Evolutionary conservation across 2,329 filamentous ascomycete species (phyloP).

Genomic region (Emmonsia crescens): DNA sequence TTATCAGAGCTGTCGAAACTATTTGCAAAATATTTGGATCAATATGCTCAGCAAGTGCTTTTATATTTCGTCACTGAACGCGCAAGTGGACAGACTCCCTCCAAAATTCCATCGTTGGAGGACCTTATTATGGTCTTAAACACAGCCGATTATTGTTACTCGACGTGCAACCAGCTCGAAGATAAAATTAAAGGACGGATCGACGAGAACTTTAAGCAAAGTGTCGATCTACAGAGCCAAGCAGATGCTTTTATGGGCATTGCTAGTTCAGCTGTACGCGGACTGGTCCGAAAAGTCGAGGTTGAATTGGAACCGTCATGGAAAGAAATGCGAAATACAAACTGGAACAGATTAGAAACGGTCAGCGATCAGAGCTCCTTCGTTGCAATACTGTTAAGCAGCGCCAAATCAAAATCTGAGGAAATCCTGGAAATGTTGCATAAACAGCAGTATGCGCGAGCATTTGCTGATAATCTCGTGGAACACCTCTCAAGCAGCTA

Average conservation of each 20-base stretch:
- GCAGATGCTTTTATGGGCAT: constrained; percentile 94
- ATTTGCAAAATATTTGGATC: constrained; percentile 85
- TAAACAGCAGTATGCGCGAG: constrained; percentile 87
- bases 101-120: constrained; percentile 47
- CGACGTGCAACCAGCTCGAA: constrained; percentile 83
- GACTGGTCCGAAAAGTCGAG: constrained; percentile 75
- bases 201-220: constrained; percentile 61
- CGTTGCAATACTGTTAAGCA: constrained; percentile 66
- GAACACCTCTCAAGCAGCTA: constrained; percentile 73
- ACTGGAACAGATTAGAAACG: constrained; percentile 87
- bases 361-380: constrained; percentile 92
- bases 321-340: constrained; percentile 94
- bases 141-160: constrained; percentile 95
- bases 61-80: constrained; percentile 58
- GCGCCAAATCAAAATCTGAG: constrained; percentile 58
- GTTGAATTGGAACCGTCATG: constrained; percentile 72
- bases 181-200: constrained; percentile 89
- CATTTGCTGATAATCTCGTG: constrained; percentile 92
- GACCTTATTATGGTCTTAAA: constrained; percentile 82
- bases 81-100: constrained; percentile 43
- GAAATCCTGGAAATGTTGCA: constrained; percentile 68
- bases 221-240: constrained; percentile 82
- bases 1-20: constrained; percentile 75
- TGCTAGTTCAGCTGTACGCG: constrained; percentile 73
- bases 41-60: constrained; percentile 88